These are phyloP conservation scores for Ustilago tritici DNA, from an alignment of 1,284 basidiomycete genomes.

Conservation along the genomic window DNA sequence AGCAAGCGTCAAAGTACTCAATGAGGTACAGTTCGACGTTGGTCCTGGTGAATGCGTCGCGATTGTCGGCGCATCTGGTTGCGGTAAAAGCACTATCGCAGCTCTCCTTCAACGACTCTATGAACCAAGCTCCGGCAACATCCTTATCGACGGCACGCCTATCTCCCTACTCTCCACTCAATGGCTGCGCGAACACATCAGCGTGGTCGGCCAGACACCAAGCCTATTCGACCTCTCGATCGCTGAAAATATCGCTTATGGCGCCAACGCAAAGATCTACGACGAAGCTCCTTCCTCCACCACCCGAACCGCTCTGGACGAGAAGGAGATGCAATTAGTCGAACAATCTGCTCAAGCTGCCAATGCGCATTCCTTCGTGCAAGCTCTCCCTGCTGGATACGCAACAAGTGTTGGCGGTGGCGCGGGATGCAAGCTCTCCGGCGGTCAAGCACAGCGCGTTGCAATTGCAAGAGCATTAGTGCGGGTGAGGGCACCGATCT, in stretches of 20 bases:
- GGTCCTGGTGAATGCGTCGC: conserved; percentile 61
- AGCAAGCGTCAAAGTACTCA: conserved; percentile 37
- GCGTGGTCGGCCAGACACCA: conserved; percentile 59
- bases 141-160: conserved; percentile 48
- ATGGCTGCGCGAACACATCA: conserved; percentile 60
- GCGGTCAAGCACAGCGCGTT: conserved; percentile 92
- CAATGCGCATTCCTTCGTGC: conserved; percentile 87
- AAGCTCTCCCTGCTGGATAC: conserved; percentile 83
- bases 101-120: conserved; percentile 64
- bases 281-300: conserved; percentile 1
- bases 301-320: not conserved
- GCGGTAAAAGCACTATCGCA: conserved; percentile 65
- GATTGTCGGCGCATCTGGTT: conserved; percentile 64
- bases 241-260: conserved; percentile 61
- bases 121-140: conserved; percentile 52
- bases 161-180: conserved; percentile 25
- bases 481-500: conserved; percentile 76
- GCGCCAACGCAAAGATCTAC: conserved; percentile 35
- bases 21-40: conserved; percentile 40
- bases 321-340: conserved; percentile 72
- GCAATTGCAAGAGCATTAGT: conserved; percentile 91
- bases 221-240: conserved; percentile 61
- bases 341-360: conserved; percentile 80
- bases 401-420: conserved; percentile 89
- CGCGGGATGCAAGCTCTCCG: conserved; percentile 82